Percentiles rank a stretch among this genome's conserved stretches.
Evolutionary conservation across 257 asterid genomes (phyloP).

Genomic region (Capsicum rhomboideum): DNA sequence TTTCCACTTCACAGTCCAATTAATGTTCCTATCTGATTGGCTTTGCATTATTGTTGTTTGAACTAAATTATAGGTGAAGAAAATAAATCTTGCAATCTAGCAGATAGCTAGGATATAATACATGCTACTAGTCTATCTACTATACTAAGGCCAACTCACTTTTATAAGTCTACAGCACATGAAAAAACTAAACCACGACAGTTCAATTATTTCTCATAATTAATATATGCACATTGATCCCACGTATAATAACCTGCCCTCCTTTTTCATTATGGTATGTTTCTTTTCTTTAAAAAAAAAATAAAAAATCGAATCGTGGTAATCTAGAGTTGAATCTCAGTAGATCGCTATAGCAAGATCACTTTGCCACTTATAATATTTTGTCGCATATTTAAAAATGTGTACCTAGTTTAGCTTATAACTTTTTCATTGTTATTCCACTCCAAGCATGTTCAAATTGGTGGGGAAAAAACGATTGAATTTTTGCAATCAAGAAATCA

Average conservation of each 20-base stretch:
- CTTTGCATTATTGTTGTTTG: neutral
- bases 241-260: neutral
- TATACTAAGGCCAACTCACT: neutral
- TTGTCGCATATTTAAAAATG: accelerated
- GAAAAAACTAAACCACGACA: neutral
- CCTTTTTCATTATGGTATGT: neutral
- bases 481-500: neutral
- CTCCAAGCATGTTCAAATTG: neutral
- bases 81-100: neutral
- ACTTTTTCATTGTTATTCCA: neutral
- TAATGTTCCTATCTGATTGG: neutral
- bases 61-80: neutral
- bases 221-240: neutral
- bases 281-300: neutral
- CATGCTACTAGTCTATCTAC: neutral
- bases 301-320: accelerated
- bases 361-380: neutral
- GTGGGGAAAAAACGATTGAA: too few relatives aligned
- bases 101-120: neutral
- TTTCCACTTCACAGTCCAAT: too few relatives aligned
- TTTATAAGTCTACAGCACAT: neutral
- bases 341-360: neutral
- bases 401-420: neutral
- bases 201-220: neutral
- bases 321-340: too few relatives aligned